Conservation (phyloP, 2,329 filamentous ascomycete genomes). For the Fusarium sp. region DNA sequence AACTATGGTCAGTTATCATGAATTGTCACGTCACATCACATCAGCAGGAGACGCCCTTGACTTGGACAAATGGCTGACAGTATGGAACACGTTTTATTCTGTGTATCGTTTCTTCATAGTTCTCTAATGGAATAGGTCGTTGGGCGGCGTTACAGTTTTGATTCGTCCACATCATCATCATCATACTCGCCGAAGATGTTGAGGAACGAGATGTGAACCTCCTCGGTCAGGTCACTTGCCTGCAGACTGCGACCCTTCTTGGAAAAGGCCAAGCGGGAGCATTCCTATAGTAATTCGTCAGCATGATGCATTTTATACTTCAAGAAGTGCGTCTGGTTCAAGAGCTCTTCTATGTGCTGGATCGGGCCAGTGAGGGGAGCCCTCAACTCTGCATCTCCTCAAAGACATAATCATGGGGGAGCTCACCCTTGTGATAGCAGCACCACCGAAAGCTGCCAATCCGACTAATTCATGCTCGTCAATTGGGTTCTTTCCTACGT, state of each 20-base stretch:
- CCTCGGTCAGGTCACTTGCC: conserved; percentile 91
- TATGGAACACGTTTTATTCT: neutral
- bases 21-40: neutral
- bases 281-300: conserved; percentile 64
- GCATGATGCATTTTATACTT: conserved; percentile 3
- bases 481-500: conserved; percentile 59
- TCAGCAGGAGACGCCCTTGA: neutral
- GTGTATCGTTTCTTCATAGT: conserved; percentile 8
- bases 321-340: neutral
- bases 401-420: neutral
- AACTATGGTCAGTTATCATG: neutral
- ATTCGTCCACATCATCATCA: conserved; percentile 50
- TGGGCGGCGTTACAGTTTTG: conserved; percentile 49
- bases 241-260: conserved; percentile 89
- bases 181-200: conserved; percentile 76
- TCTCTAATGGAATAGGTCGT: neutral
- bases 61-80: neutral
- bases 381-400: neutral
- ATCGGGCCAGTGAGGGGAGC: neutral
- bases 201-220: conserved; percentile 85
- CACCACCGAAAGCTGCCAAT: conserved; percentile 86
- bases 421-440: conserved; percentile 82
- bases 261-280: conserved; percentile 85
- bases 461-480: conserved; percentile 71
- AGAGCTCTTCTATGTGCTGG: neutral